These are phyloP conservation scores for Backusella tuberculispora DNA, from an alignment of 192 early-diverging fungal genomes.

Conservation along the genomic window DNA sequence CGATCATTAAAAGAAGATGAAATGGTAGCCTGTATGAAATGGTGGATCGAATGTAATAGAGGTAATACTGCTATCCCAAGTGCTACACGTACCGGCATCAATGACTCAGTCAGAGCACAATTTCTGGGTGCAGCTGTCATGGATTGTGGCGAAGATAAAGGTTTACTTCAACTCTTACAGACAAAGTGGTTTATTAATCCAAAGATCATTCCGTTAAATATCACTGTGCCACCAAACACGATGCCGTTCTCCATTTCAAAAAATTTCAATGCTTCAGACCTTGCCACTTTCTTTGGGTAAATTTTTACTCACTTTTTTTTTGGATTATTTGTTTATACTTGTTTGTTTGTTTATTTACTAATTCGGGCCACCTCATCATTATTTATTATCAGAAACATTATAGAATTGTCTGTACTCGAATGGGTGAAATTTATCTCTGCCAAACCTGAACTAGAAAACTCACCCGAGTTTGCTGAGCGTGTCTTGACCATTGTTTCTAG, in stretches of 20 bases:
- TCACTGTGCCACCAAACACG: conserved; percentile 61
- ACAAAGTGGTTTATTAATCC: conserved; percentile 68
- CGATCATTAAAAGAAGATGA: conserved; percentile 60
- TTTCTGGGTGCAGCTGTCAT: conserved; percentile 58
- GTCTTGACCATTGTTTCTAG: conserved; percentile 59
- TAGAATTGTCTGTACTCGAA: conserved; percentile 61
- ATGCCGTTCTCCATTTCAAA: conserved; percentile 69
- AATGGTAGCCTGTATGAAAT: conserved; percentile 69
- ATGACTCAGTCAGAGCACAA: conserved; percentile 16
- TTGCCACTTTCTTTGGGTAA: conserved; percentile 55
- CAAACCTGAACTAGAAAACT: conserved; percentile 48
- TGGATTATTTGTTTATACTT: not conserved
- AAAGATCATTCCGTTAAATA: conserved; percentile 63
- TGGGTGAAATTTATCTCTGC: conserved; percentile 65
- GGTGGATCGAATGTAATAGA: conserved; percentile 68
- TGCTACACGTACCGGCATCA: conserved; percentile 15
- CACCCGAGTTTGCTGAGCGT: conserved; percentile 68
- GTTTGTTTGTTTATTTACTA: not conserved
- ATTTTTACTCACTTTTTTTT: not conserved
- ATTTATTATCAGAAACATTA: conserved; percentile 29
- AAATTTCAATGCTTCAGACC: conserved; percentile 61
- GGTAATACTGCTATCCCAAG: conserved; percentile 38
- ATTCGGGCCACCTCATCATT: too few relatives aligned
- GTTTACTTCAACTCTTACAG: conserved; percentile 47
- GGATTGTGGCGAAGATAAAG: conserved; percentile 40